Conservation (phyloP, 2,329 filamentous ascomycete species). For the Fusarium odoratissimum region DNA sequence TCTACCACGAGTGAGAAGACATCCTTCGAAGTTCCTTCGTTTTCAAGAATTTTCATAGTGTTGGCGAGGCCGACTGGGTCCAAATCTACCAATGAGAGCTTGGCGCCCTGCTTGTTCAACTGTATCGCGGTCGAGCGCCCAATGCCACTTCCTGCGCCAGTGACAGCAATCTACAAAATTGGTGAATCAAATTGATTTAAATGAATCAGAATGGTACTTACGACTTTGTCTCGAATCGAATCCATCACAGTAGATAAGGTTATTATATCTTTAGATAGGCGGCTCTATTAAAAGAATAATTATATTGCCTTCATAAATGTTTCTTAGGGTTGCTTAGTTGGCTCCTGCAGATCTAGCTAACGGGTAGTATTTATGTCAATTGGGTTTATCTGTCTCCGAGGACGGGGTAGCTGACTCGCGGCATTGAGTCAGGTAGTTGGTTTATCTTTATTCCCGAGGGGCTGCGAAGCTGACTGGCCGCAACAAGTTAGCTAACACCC, state of each 20-base stretch:
- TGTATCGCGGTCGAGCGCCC: not conserved
- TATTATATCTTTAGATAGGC: not conserved
- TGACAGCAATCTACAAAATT: not conserved
- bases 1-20: not conserved
- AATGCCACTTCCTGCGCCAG: not conserved
- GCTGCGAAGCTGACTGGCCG: no score
- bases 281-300: not conserved
- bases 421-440: not conserved
- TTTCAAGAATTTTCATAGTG: not conserved
- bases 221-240: not conserved
- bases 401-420: not conserved
- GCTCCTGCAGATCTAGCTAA: no score
- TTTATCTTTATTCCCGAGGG: no score
- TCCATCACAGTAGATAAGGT: fast-evolving
- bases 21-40: fast-evolving
- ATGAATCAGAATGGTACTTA: no score
- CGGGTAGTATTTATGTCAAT: no score
- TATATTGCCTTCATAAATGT: fast-evolving
- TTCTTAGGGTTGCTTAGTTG: not conserved
- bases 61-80: not conserved
- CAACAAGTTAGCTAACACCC: no score
- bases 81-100: not conserved
- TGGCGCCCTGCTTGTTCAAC: not conserved
- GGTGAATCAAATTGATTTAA: no score
- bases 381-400: not conserved